phyloP scores from a whole-genome alignment of 2,329 filamentous ascomycete genomes.

The Colletotrichum costaricense region DNA sequence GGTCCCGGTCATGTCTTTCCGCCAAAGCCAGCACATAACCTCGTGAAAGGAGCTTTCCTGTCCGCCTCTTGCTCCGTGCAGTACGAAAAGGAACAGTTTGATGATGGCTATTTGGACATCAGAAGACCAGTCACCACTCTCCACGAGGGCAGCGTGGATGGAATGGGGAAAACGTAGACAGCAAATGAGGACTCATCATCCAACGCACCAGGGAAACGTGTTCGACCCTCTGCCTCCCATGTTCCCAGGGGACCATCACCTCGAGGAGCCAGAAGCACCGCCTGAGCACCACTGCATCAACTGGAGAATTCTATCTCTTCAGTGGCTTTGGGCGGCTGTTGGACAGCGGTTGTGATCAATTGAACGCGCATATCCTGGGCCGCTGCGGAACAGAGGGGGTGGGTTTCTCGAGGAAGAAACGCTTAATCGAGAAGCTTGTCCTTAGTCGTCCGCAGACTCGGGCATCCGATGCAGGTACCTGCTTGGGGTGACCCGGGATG shows the following conservation, averaged over 20 bases:
- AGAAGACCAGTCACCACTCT: background rate
- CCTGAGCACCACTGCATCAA: background rate
- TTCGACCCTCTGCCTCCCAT: background rate
- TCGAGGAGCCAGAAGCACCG: slow-evolving; percentile 3
- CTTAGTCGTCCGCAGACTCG: slow-evolving; percentile 20
- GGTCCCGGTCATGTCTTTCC: background rate
- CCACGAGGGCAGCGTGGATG: background rate
- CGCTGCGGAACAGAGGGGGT: slow-evolving; percentile 1
- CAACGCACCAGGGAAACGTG: slow-evolving; percentile 16
- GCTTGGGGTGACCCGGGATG: slow-evolving; percentile 18
- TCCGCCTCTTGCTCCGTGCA: background rate
- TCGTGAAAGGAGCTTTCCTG: background rate
- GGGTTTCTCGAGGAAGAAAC: slow-evolving; percentile 3
- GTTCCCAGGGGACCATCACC: background rate
- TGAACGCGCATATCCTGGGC: slow-evolving; percentile 11
- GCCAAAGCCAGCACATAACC: background rate
- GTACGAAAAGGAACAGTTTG: background rate
- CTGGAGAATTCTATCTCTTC: background rate
- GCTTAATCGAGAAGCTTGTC: slow-evolving; percentile 33
- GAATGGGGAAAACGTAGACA: background rate
- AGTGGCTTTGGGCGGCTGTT: background rate
- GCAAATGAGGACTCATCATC: slow-evolving; percentile 10
- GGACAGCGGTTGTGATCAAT: background rate
- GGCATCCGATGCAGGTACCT: slow-evolving; percentile 9
- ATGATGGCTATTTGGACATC: background rate